Conservation (phyloP, 805 yeast species). For the Myxozyma mucilagina region DNA sequence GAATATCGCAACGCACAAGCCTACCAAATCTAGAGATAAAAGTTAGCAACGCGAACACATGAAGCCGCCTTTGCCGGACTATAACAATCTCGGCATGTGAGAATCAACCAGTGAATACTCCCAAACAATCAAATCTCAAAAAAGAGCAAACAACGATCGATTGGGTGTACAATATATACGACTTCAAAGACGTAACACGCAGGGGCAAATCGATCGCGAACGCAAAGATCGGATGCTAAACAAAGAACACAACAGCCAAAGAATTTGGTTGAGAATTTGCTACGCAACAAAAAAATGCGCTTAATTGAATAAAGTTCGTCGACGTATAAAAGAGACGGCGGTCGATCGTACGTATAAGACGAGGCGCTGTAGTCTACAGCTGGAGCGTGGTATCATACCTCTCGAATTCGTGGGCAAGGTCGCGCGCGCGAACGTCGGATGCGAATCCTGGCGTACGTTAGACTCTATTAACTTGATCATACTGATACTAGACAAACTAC, state of each 20-base stretch:
- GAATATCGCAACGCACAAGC: conserved; percentile 39
- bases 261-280: no score
- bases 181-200: background rate
- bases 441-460: conserved; percentile 31
- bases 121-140: background rate
- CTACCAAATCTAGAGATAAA: conserved; percentile 35
- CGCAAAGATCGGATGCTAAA: no score
- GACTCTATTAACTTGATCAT: background rate
- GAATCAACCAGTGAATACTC: background rate
- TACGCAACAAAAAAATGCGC: no score
- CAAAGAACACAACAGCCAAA: no score
- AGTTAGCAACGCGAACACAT: background rate
- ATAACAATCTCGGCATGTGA: no score
- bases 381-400: conserved; percentile 29
- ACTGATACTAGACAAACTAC: background rate
- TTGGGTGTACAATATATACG: background rate
- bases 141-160: background rate
- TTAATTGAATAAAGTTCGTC: no score
- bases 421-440: conserved; percentile 37
- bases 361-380: background rate
- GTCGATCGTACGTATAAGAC: background rate
- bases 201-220: no score
- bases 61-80: background rate
- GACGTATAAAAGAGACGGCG: conserved; percentile 4
- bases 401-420: conserved; percentile 39